Base-by-base conservation (phyloP, 2,329 filamentous ascomycete genomes). In the Phialophora tarda region DNA sequence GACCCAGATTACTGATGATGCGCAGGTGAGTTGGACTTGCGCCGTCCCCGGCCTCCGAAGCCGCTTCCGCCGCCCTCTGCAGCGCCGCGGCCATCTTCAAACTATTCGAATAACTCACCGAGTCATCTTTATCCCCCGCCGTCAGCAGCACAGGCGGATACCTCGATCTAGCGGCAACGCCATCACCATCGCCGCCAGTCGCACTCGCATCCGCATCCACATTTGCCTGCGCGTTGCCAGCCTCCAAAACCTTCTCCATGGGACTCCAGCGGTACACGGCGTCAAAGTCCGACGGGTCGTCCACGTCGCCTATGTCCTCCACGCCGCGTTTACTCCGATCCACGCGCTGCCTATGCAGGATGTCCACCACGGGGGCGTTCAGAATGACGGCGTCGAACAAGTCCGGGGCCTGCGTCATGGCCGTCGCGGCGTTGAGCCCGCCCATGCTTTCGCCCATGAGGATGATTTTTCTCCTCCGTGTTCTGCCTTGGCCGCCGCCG, bases 381-480 rank as follows among this genome's bases (percentile, higher is more conserved):
- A 64, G 28, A 10, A 64, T n/a, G 2, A 60, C 62, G n/a, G 62
- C 62, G 48, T 64, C 62, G 56, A 64, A 64, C 23, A 63, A 11
- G 28, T 57, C 41, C 0, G 61, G 61, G 7, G 14, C 17, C 41
- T 63, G 61, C 0, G 30, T 32, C 61, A 63, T 63, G 8, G 44
- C 61, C 34, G 34, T 51, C 51, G 61, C 61, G 34, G 34, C 53
- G 53, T 63, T 63, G 34, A 63, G 34, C 12, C 51, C 61, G 53
- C 53, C 61, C 61, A 63, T 63, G 28, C 53, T 63, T 23, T 63
- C 61, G 61, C 61, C 61, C 61, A 63, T 63, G 41, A 58, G 61
- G 32, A 63, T 63, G 53, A 63, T 34, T 7, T 47, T 63, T 26
- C 53, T 50, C 11, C 4, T 28, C 17, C 38, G 38, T n/a, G 41